phyloP scores from a whole-genome alignment of 2,329 filamentous ascomycete genomes.

The Chalara sp. region DNA sequence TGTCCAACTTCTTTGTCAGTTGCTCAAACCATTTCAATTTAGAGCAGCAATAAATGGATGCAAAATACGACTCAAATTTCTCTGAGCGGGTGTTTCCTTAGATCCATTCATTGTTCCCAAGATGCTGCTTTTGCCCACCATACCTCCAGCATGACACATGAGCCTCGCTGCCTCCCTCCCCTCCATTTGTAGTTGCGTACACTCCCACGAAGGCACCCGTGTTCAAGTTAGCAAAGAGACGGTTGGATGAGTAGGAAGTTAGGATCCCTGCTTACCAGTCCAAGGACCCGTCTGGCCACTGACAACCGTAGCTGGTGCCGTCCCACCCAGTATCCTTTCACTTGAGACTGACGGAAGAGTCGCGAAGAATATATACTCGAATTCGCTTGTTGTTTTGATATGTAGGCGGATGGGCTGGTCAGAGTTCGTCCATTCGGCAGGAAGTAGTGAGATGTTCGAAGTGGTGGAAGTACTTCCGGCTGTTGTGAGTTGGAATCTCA shows the following conservation, averaged over 20 bases:
- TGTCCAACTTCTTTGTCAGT: too few relatives aligned
- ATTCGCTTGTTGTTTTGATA: constrained; percentile 5
- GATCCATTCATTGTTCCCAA: too few relatives aligned
- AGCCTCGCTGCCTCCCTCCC: background rate
- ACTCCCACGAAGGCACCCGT: background rate
- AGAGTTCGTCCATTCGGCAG: background rate
- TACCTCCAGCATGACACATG: background rate
- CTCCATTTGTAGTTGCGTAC: background rate
- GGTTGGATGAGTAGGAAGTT: background rate
- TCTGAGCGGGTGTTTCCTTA: too few relatives aligned
- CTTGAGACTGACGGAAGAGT: constrained; percentile 26
- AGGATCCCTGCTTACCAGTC: constrained; percentile 2
- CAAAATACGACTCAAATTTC: too few relatives aligned
- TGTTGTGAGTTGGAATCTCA: background rate
- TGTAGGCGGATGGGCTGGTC: too few relatives aligned
- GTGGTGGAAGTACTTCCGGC: background rate
- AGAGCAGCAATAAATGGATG: too few relatives aligned
- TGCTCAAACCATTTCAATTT: too few relatives aligned
- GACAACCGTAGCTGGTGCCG: constrained; percentile 35
- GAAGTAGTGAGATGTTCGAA: background rate
- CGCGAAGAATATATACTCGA: constrained; percentile 8
- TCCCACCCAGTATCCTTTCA: constrained; percentile 35
- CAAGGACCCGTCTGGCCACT: constrained; percentile 12
- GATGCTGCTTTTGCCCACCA: too few relatives aligned
- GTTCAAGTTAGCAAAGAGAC: too few relatives aligned